Base-by-base conservation (phyloP, 345 rosid species). In the Populus alba region DNA sequence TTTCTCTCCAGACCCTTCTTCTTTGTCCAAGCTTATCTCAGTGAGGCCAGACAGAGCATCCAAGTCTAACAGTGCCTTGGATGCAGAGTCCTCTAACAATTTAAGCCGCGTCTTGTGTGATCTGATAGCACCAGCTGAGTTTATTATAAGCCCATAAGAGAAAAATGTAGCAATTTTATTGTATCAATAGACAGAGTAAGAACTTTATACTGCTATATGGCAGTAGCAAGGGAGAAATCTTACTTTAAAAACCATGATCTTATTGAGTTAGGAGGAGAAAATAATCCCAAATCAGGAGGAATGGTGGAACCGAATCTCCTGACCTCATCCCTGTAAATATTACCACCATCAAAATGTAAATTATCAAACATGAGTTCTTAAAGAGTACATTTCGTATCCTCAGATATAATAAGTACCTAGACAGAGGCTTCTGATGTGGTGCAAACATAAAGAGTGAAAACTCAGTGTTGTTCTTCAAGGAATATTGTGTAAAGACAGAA, bases 1-100 rank as follows among this genome's bases (percentile, higher is more conserved):
- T 80, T 81, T 89, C 71, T 78, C 63, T 79, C 91, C 89, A 70
- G 87, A 83, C 78, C 85, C 88, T 81, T 88, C 86, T 73, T 83
- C 85, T 74, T 80, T 83, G 83, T 88, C 93, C 83, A 93, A 84
- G 85, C 89, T 87, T 83, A 91, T 72, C 83, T 95, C 99, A 71
- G 99, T 87, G 71, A 86, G 89, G 80, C 97, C 99, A 75, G 99
- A 95, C 78, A 95, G 82, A 77, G 92, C 86, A 87, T 91, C 97
- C 79, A 95, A 83, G 87, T 95, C 92, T 76, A 95, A 75, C 79
- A 83, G 41, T 72, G 93, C 86, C 86, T 91, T 91, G 45, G 87
- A 88, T 75, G 89, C 87, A 82, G 41, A 71, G 73, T 83, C 81
- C 80, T 90, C 90, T 47, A 86, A 87, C 87, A 91, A 53, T 76